These are phyloP conservation scores for Verbascum thapsus DNA, from an alignment of 257 asterid species.

Conservation along the genomic window DNA sequence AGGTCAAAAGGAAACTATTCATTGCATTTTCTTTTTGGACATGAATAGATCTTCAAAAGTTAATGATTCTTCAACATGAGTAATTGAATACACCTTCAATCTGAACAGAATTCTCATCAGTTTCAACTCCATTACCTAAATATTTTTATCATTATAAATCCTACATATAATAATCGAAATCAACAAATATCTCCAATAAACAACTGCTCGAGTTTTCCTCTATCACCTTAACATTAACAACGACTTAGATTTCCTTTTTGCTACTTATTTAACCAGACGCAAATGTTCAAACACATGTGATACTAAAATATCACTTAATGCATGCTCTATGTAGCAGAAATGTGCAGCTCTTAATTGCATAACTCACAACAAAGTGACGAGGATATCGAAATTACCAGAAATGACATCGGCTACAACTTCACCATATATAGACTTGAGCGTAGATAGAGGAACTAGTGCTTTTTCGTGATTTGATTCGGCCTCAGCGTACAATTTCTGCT, in stretches of 20 bases:
- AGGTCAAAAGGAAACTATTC: no score
- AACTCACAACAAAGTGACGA: not conserved
- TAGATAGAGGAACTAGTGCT: constrained; percentile 64
- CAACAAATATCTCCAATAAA: no score
- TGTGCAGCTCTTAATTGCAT: constrained; percentile 25
- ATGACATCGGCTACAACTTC: constrained; percentile 43
- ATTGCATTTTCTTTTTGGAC: no score
- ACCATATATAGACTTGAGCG: constrained; percentile 77
- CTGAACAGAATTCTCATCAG: no score
- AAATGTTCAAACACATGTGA: not conserved
- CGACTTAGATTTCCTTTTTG: not conserved
- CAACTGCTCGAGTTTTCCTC: not conserved
- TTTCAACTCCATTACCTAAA: no score
- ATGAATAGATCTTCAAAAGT: no score
- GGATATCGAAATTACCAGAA: constrained; percentile 44
- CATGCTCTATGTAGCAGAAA: not conserved
- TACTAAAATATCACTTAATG: not conserved
- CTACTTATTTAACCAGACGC: not conserved
- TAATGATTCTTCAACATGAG: no score
- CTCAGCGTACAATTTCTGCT: constrained; percentile 71
- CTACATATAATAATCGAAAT: not conserved
- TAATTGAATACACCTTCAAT: no score
- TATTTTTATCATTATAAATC: no score
- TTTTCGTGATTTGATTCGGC: constrained; percentile 41
- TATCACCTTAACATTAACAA: not conserved